These are phyloP conservation scores for Andrographis paniculata DNA, from an alignment of 305 asterid genomes.

Conservation along the genomic window DNA sequence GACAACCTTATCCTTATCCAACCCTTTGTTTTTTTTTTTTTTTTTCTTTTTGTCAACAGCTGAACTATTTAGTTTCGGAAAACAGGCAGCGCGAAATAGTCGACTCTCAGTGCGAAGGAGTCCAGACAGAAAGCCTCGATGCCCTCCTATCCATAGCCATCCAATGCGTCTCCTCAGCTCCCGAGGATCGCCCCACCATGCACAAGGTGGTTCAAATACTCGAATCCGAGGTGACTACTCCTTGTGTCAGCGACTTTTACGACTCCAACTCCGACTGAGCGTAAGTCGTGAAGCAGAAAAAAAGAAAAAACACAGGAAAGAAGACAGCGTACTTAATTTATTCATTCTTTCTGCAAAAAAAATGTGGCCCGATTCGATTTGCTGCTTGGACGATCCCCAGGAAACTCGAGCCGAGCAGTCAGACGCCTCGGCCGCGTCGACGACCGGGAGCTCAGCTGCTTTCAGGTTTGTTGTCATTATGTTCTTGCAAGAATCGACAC, in stretches of 20 bases:
- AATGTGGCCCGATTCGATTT: too few relatives aligned
- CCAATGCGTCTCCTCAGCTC: slow-evolving; percentile 73
- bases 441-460: too few relatives aligned
- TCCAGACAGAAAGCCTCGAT: slow-evolving; percentile 63
- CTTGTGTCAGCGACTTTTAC: slow-evolving; percentile 90
- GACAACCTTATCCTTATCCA: background rate
- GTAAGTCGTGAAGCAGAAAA: background rate
- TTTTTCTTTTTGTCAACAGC: slow-evolving; percentile 33
- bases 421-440: too few relatives aligned
- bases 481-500: too few relatives aligned
- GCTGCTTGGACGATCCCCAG: too few relatives aligned
- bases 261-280: slow-evolving; percentile 76
- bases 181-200: slow-evolving; percentile 92
- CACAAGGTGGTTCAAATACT: slow-evolving; percentile 86
- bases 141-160: slow-evolving; percentile 70
- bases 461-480: too few relatives aligned
- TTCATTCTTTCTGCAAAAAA: background rate
- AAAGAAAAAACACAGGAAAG: background rate
- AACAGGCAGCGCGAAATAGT: slow-evolving; percentile 67
- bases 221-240: slow-evolving; percentile 89
- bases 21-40: background rate
- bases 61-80: slow-evolving; percentile 62
- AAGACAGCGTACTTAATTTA: background rate
- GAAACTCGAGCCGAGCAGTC: too few relatives aligned
- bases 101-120: slow-evolving; percentile 70